phyloP scores from a whole-genome alignment of 1,284 basidiomycete species.

The Sporisorium sorghi region DNA sequence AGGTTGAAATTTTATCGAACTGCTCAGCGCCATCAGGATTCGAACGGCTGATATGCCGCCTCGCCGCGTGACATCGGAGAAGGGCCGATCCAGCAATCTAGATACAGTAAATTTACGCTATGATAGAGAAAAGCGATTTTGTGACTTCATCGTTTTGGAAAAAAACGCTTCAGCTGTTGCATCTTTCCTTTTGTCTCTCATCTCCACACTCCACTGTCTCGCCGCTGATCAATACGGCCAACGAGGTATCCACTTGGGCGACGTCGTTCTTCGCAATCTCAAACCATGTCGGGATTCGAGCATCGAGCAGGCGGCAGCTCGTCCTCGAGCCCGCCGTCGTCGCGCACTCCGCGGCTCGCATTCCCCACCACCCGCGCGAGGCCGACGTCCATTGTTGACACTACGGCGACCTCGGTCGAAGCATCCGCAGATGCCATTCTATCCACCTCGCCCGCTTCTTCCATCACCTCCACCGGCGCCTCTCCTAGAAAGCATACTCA shows the following conservation, averaged over 20 bases:
- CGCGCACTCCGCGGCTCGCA: slow-evolving; percentile 28
- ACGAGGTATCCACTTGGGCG: background rate
- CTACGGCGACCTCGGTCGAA: slow-evolving; percentile 21
- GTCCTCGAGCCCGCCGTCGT: slow-evolving; percentile 25
- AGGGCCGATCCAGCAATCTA: no score
- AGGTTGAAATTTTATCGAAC: no score
- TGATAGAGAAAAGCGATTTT: background rate
- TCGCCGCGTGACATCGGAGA: no score
- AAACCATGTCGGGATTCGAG: slow-evolving; percentile 24
- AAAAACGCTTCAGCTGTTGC: no score
- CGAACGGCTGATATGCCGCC: no score
- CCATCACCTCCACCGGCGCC: slow-evolving; percentile 28
- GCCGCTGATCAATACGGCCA: background rate
- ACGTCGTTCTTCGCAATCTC: background rate
- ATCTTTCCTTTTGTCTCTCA: background rate
- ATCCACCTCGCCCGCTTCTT: slow-evolving; percentile 43
- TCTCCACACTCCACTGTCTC: background rate
- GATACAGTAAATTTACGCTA: no score
- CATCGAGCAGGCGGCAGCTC: slow-evolving; percentile 15
- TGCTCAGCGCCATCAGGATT: no score
- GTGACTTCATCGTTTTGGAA: slow-evolving; percentile 3
- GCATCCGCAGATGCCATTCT: slow-evolving; percentile 27
- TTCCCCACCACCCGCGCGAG: slow-evolving; percentile 40
- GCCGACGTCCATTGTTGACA: slow-evolving; percentile 47
- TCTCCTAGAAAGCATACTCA: slow-evolving; percentile 43